phyloP scores from a whole-genome alignment of 2,329 filamentous ascomycete species.

The Graphilbum ipis-grandicollis region DNA sequence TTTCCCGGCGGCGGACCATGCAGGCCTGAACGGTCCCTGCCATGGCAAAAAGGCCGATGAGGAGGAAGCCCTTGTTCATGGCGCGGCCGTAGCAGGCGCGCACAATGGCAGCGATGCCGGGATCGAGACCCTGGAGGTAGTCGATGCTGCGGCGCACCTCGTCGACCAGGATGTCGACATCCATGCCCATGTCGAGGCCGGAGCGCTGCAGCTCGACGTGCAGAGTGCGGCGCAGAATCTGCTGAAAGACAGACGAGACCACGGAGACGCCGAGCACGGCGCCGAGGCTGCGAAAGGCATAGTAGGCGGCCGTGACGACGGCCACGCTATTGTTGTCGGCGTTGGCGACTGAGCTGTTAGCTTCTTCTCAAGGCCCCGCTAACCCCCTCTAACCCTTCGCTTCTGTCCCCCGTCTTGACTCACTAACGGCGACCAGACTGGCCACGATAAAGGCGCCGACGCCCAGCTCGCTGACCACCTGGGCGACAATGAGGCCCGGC shows the following conservation, averaged over 20 bases:
- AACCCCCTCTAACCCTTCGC: no score
- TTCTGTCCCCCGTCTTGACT: no score
- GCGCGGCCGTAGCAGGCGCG: not conserved
- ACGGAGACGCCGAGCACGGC: not conserved
- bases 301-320: not conserved
- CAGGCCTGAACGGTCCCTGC: not conserved
- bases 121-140: not conserved
- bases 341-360: not conserved
- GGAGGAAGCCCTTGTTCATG: not conserved
- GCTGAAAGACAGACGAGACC: not conserved
- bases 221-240: not conserved
- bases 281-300: not conserved
- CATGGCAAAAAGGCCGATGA: not conserved
- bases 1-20: not conserved
- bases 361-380: no score
- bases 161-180: not conserved
- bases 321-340: not conserved
- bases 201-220: not conserved
- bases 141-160: not conserved
- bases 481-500: not conserved
- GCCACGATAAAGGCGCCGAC: not conserved
- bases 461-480: not conserved
- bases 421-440: not conserved
- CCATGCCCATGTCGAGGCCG: not conserved
- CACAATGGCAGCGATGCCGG: not conserved